Evolutionary conservation across 2,329 filamentous ascomycete genomes (phyloP).

Genomic region (Tolypocladium ovalisporum): DNA sequence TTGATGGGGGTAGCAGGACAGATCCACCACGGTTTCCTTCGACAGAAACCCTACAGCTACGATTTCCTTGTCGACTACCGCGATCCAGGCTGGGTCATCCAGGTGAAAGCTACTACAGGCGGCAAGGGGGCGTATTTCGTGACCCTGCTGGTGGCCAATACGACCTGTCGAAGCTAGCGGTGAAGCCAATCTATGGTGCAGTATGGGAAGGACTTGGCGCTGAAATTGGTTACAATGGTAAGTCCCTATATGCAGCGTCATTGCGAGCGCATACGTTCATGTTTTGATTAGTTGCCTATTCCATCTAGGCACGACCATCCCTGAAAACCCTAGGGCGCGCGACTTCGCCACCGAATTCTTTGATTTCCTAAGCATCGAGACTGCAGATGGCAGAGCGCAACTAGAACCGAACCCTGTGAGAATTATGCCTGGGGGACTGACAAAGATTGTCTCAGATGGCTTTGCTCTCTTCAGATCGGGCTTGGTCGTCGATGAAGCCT

Average conservation of each 20-base stretch:
- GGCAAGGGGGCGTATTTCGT: conserved; percentile 14
- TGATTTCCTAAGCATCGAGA: conserved; percentile 17
- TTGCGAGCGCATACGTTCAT: background rate
- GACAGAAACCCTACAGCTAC: conserved; percentile 22
- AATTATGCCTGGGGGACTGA: conserved; percentile 19
- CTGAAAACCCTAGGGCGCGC: conserved; percentile 12
- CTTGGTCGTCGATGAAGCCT: conserved; percentile 11
- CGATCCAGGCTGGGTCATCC: conserved; percentile 18
- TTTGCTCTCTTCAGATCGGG: conserved; percentile 14
- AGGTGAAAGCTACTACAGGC: conserved; percentile 13
- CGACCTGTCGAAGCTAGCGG: conserved; percentile 9
- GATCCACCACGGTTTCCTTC: conserved; percentile 14
- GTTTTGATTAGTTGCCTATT: background rate
- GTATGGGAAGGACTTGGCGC: conserved; percentile 31
- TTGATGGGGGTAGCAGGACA: conserved; percentile 19
- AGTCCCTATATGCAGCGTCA: background rate
- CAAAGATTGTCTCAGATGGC: conserved; percentile 14
- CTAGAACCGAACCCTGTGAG: conserved; percentile 19
- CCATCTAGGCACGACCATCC: conserved; percentile 3
- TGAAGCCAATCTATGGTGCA: conserved; percentile 26
- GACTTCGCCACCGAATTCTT: conserved; percentile 24
- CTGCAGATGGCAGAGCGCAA: background rate
- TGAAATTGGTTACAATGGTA: conserved; percentile 25
- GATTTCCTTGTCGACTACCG: conserved; percentile 27
- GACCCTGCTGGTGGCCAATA: conserved; percentile 12